Base-by-base conservation (phyloP, 371 early-diverging fungal species). In the Rhizopus arrhizus region DNA sequence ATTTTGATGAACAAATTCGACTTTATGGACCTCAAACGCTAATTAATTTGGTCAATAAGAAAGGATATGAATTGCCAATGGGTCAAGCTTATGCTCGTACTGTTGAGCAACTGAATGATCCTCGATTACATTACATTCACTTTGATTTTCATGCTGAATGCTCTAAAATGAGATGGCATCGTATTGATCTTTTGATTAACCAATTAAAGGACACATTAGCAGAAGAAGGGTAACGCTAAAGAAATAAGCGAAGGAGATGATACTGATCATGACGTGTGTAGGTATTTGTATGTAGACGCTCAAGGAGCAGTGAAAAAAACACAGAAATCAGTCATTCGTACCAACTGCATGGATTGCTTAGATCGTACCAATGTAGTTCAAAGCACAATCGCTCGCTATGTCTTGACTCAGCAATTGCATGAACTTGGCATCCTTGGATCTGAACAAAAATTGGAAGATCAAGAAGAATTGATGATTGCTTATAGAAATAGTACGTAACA, bases 311-410 rank as follows among this genome's bases (percentile, higher is more conserved):
- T 85, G 3, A 69, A 61, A 33, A 76, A 80, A 40, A 68, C 60
- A 36, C 99, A 99, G 64, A 74, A 75, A 2, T 91, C 93, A 2
- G 91, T 98, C 10, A 80, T 97, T 8, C 90, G 99, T 56, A 93
- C 98, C 8, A 99, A 99, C 74, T 99, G 99, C 73, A 98, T 99
- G 89, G 99, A 99, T 80, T 99, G 99, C 66, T 79, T 99, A 51
- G 99, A 99, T 77, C 87, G 99, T 66, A 99, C 99, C 34, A 99
- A 99, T 65, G 96, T 99, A 5, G 95, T 98, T 2, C 99, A 99
- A 70, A 91, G 90, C 31, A 90, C 91, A 11, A 69, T 98, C 40
- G 95, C 95, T 13, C 86, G 91, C 12, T 76, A 75, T 60, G 75
- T 88, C 2, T 66, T 95, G 46, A 81, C 77, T 28, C 74, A 75